These are phyloP conservation scores for Zymoseptoria crescenta DNA, from an alignment of 2,329 filamentous ascomycete genomes.

Conservation along the genomic window DNA sequence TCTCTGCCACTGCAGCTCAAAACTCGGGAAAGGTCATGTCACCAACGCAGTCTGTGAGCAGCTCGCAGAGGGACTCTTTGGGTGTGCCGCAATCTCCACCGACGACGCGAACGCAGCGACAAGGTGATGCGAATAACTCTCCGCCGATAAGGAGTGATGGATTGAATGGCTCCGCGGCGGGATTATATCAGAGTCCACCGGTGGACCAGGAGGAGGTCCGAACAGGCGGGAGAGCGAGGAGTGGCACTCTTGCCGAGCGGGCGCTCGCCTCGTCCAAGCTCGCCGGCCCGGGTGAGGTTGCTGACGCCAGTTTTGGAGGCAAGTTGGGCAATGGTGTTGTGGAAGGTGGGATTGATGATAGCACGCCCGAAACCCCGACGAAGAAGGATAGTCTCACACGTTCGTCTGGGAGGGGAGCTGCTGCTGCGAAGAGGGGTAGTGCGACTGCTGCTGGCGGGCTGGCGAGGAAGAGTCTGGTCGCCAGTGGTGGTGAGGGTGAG, in stretches of 20 bases:
- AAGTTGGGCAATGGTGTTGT: not conserved
- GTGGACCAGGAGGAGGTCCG: constrained; percentile 10
- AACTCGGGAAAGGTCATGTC: constrained; percentile 34
- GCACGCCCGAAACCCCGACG: constrained; percentile 11
- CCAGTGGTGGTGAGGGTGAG: constrained; percentile 19
- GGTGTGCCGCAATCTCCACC: constrained; percentile 64
- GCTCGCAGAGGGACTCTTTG: constrained; percentile 55
- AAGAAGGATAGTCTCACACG: constrained; percentile 15
- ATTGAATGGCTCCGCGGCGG: not conserved
- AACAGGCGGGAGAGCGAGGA: not conserved
- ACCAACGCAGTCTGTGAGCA: constrained; percentile 21
- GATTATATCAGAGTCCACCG: not conserved
- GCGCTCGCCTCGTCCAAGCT: not conserved
- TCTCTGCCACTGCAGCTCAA: constrained; percentile 47
- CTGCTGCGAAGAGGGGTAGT: constrained; percentile 31
- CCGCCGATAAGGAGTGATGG: not conserved
- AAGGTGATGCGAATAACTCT: not conserved
- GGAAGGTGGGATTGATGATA: not conserved
- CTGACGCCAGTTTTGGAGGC: not conserved
- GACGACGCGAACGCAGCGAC: constrained; percentile 6
- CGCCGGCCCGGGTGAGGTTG: not conserved
- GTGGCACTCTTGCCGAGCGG: not conserved
- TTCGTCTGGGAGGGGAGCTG: constrained; percentile 4
- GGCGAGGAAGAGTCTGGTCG: constrained; percentile 28
- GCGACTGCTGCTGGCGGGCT: constrained; percentile 28